Conservation (phyloP, 2,329 filamentous ascomycete species). For the Fusarium dimerum region DNA sequence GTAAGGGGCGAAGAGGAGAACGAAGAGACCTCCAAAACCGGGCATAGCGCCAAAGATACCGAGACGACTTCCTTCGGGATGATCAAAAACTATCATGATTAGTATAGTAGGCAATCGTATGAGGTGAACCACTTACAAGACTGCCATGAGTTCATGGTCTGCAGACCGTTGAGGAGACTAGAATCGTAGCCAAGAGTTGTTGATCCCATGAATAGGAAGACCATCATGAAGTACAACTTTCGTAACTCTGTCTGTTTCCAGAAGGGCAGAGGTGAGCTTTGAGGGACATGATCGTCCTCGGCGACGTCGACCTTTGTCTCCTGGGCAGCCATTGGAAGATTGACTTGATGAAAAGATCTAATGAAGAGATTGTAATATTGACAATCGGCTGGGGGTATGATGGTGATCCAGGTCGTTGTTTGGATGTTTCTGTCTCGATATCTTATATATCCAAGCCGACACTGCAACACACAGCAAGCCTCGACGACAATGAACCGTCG, state of each 20-base stretch:
- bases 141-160: conserved; percentile 26
- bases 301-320: conserved; percentile 10
- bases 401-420: too few species aligned
- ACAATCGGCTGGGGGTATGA: too few species aligned
- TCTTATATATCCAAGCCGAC: conserved; percentile 1
- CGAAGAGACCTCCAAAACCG: conserved; percentile 25
- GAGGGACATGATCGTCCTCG: conserved; percentile 6
- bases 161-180: conserved; percentile 20
- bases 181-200: conserved; percentile 25
- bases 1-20: conserved; percentile 26
- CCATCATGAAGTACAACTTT: conserved; percentile 26
- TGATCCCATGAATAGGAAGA: conserved; percentile 26
- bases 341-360: not conserved
- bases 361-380: not conserved
- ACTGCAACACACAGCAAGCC: not conserved
- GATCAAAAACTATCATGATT: conserved; percentile 18
- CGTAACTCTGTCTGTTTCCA: conserved; percentile 26
- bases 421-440: not conserved
- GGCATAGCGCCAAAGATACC: conserved; percentile 28
- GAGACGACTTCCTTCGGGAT: conserved; percentile 24
- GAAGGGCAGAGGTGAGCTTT: conserved; percentile 17
- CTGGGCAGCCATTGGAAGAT: conserved; percentile 9
- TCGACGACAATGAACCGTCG: not conserved
- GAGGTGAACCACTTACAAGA: not conserved
- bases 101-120: not conserved